Evolutionary conservation across 1,284 basidiomycete species (phyloP).

Genomic region (Moesziomyces antarcticus): DNA sequence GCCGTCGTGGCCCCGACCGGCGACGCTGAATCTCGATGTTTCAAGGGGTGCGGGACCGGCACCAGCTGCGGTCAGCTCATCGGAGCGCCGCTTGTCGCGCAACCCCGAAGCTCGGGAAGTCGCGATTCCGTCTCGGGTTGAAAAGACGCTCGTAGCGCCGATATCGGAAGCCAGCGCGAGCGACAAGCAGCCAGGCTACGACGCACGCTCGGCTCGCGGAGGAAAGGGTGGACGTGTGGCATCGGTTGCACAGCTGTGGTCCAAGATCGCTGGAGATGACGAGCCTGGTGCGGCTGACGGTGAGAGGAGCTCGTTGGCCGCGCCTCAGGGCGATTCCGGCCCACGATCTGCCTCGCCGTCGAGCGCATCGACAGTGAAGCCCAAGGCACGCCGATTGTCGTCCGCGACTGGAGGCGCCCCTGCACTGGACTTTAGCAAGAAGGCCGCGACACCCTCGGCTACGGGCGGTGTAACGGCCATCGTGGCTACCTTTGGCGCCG

Average conservation of each 20-base stretch:
- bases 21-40: slow-evolving; percentile 9
- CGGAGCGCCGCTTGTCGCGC: slow-evolving; percentile 20
- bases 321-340: slow-evolving; percentile 7
- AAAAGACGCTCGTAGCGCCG: slow-evolving; percentile 29
- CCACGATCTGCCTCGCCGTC: slow-evolving; percentile 32
- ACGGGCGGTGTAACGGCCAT: slow-evolving; percentile 27
- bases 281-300: slow-evolving; percentile 13
- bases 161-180: slow-evolving; percentile 1
- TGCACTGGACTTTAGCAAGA: slow-evolving; percentile 58
- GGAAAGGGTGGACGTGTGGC: slow-evolving; percentile 80
- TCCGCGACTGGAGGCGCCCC: slow-evolving; percentile 43
- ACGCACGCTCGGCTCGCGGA: slow-evolving; percentile 79
- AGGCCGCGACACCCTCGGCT: slow-evolving; percentile 16
- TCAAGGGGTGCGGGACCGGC: neutral
- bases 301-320: slow-evolving; percentile 8
- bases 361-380: slow-evolving; percentile 48
- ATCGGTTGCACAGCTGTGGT: slow-evolving; percentile 79
- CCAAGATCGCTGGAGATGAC: slow-evolving; percentile 64
- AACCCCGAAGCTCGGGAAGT: slow-evolving; percentile 35
- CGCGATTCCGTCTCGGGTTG: slow-evolving; percentile 36
- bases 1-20: slow-evolving; percentile 47
- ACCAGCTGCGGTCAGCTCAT: slow-evolving; percentile 1
- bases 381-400: slow-evolving; percentile 44
- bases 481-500: slow-evolving; percentile 27
- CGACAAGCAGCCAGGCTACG: slow-evolving; percentile 69